phyloP scores from a whole-genome alignment of 176 grass and related monocot species.

The Musa itinerans region DNA sequence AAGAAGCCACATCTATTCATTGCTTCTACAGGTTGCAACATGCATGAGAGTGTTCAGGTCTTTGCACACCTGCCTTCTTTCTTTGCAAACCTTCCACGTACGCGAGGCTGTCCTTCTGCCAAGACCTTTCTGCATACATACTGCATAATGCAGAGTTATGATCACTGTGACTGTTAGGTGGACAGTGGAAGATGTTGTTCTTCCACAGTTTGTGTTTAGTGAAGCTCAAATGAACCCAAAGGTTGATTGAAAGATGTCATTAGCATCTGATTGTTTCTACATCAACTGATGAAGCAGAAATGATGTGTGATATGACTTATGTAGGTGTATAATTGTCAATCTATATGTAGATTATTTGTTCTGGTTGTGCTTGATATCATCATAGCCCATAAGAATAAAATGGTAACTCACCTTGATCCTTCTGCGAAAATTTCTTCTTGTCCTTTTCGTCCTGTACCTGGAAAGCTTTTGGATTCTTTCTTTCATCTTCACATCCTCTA shows the following conservation, averaged over 20 bases:
- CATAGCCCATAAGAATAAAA: background rate
- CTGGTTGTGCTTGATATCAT: background rate
- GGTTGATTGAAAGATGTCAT: too few relatives aligned
- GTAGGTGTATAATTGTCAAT: too few relatives aligned
- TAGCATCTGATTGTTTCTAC: too few relatives aligned
- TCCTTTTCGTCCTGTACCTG: slow-evolving; percentile 13
- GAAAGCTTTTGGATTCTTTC: slow-evolving; percentile 7
- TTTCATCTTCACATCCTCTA: slow-evolving; percentile 3
- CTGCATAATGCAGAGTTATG: background rate
- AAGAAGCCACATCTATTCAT: too few relatives aligned
- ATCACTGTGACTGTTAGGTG: background rate
- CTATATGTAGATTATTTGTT: too few relatives aligned
- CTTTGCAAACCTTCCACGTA: slow-evolving; percentile 14
- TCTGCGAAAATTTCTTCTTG: slow-evolving; percentile 10
- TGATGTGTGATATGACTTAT: too few relatives aligned
- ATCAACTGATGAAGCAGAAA: too few relatives aligned
- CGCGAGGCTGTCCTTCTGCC: slow-evolving; percentile 4
- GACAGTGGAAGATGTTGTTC: background rate
- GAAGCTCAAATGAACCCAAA: too few relatives aligned
- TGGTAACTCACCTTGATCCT: slow-evolving; percentile 1
- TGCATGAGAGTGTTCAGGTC: background rate
- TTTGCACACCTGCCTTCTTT: background rate
- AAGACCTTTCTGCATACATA: slow-evolving; percentile 16
- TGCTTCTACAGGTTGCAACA: background rate
- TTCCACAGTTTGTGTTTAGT: too few relatives aligned